These are phyloP conservation scores for Coemansia sp. DNA, from an alignment of 192 early-diverging fungal species.

Conservation along the genomic window DNA sequence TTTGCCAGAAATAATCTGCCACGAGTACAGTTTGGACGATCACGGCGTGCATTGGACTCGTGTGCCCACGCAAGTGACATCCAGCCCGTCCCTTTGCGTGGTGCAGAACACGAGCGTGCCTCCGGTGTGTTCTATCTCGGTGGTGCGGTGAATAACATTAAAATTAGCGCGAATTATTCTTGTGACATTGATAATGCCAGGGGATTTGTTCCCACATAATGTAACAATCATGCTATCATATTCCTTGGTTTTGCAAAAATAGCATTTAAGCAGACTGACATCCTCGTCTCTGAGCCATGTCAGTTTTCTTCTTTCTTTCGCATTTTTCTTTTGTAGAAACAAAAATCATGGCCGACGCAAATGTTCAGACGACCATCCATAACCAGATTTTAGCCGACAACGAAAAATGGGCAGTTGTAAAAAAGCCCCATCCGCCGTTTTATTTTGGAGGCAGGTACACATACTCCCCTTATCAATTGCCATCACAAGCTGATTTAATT, in stretches of 20 bases:
- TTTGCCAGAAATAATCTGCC: slow-evolving; percentile 40
- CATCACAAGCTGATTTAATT: not conserved
- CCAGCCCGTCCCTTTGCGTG: slow-evolving; percentile 14
- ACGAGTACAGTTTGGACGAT: slow-evolving; percentile 8
- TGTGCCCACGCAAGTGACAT: not conserved
- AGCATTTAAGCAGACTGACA: not conserved
- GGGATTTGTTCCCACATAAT: not conserved
- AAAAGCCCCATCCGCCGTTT: slow-evolving; percentile 45
- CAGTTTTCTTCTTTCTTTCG: slow-evolving; percentile 5
- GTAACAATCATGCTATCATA: no score
- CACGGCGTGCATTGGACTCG: not conserved
- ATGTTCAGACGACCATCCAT: slow-evolving; percentile 1
- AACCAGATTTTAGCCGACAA: slow-evolving; percentile 4
- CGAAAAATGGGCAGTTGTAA: slow-evolving; percentile 30
- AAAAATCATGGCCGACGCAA: slow-evolving; percentile 10
- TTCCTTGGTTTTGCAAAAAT: not conserved
- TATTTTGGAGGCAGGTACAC: slow-evolving; percentile 43
- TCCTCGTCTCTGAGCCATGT: not conserved
- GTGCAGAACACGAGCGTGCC: slow-evolving; percentile 20
- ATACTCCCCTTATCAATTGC: not conserved
- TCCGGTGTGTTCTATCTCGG: slow-evolving; percentile 34
- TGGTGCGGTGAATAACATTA: not conserved
- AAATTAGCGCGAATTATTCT: not conserved
- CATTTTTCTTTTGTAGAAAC: slow-evolving; percentile 3
- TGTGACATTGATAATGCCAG: no score